These are phyloP conservation scores for Colletotrichum horii DNA, from an alignment of 2,329 filamentous ascomycete species.

Conservation along the genomic window DNA sequence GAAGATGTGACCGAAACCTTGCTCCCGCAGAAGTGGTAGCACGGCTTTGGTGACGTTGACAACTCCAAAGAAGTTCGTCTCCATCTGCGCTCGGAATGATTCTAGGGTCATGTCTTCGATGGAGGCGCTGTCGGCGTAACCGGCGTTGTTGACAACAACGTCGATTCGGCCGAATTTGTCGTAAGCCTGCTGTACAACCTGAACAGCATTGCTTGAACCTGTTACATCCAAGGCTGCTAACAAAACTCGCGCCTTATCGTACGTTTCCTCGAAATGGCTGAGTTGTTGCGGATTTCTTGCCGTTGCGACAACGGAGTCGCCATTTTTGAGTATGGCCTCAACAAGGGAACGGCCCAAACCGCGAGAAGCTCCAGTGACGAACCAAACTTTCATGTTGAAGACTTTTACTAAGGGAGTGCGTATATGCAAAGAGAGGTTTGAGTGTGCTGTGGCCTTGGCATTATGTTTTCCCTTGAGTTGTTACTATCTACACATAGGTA, in stretches of 20 bases:
- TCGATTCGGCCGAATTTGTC: slow-evolving; percentile 59
- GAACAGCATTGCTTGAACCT: not conserved
- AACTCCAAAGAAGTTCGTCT: slow-evolving; percentile 65
- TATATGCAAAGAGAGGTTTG: not conserved
- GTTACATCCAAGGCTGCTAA: not conserved
- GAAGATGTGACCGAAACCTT: slow-evolving; percentile 37
- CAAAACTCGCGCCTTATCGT: not conserved
- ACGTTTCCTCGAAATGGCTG: not conserved
- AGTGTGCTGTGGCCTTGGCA: not conserved
- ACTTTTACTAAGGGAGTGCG: rapidly evolving
- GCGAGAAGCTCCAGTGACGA: not conserved
- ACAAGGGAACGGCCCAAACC: not conserved
- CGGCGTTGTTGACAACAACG: slow-evolving; percentile 66
- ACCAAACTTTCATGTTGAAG: not conserved
- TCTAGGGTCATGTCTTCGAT: slow-evolving; percentile 57
- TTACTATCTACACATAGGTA: not conserved
- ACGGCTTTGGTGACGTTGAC: slow-evolving; percentile 46
- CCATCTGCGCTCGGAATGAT: slow-evolving; percentile 58
- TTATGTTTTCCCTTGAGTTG: not conserved
- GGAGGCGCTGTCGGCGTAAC: slow-evolving; percentile 57
- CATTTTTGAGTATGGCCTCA: not conserved
- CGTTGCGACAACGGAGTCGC: not conserved
- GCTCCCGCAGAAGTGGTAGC: slow-evolving; percentile 35
- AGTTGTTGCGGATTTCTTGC: not conserved
- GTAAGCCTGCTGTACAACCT: not conserved